Base-by-base conservation (phyloP, 495 filamentous ascomycete genomes). In the Talaromyces stipitatus region DNA sequence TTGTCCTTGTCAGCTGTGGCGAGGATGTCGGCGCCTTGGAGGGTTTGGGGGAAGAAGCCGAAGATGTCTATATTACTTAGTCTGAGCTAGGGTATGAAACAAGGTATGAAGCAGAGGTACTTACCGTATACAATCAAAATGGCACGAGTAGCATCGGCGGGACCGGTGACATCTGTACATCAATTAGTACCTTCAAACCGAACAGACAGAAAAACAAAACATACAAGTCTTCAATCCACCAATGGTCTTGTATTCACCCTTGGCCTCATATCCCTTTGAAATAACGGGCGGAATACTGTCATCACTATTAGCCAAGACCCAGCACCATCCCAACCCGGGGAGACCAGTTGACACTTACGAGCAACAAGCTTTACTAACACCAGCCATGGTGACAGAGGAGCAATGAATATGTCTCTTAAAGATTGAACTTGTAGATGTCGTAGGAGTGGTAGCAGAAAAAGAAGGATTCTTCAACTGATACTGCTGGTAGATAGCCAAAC, bases 211-310 rank as follows among this genome's bases (percentile, higher is more conserved):
- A 7, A 54, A 18, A 43, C n/a, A 18, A 16, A 14, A 63, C 75
- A 20, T 69, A 86, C 83, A 87, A 47, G 81, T 84, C 70, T 85
- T 82, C 64, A 83, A 56, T 60, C 82, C 82, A 70, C 78, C 77
- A 66, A 84, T 71, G 41, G 75, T 80, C 62, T 82, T 78, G 64
- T 83, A 86, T 64, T 77, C 69, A 53, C 83, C 83, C 66, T 86
- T 86, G 60, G 75, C 64, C 57, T 77, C 64, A 69, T 86, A 87
- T 55, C 69, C 79, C 59, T 82, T 78, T 58, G 71, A 69, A 18
- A 82, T 67, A 33, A 84, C 70, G 10, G 83, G 81, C 4, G 82
- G 82, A 56, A 83, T 74, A 14, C 74, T 76, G 41, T 18, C 12
- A 50, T 63, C 26, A 58, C 54, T 22, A 46, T 30, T n/a, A 41